Base-by-base conservation (phyloP, 768 basidiomycete species). In the Amanita brunnescens region DNA sequence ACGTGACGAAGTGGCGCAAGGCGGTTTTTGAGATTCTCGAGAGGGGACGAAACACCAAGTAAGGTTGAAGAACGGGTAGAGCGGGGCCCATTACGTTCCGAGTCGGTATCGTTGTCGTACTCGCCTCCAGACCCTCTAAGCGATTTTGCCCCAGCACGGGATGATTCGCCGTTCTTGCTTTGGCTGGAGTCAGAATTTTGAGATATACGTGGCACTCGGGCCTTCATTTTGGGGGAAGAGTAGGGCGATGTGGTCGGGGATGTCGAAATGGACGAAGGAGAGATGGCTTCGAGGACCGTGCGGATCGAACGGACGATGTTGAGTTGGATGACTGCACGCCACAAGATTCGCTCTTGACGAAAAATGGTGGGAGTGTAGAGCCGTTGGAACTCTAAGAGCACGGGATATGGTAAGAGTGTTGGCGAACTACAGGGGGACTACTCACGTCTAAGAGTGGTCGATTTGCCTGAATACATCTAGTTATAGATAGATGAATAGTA, bases 271-370 rank as follows among this genome's bases (percentile, higher is more conserved):
- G 55, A 57, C 50, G 68, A 23, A 52, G 55, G 12, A 24, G 67
- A 64, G 55, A 68, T 62, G 9, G 81, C 70, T 39, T 86, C 84
- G 49, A 90, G 75, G 51, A 91, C 87, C 24, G 76, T 76, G 47
- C 83, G 83, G 47, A 90, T 70, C 10, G 87, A 88, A 44, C 85
- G 83, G 30, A 88, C 80, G 55, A 91, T 73, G 63, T 90, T 90
- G 58, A 90, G 77, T 59, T 90, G 89, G 52, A 91, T 87, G 41
- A 91, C 79, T 0, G 83, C 79, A 13, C 88, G 79, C 88, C 88
- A 91, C n/a, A 85, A 75, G 13, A 86, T 74, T 20, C 85, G 80
- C 58, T 91, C 89, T 49, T 81, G 77, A 16, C 79, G 80, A 60
- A 89, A 90, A 0, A 83, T 82, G 14, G 74, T 80, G 1, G 88